Base-by-base conservation (phyloP, 108 stramenopile genomes). In the Cyclotella baltica region DNA sequence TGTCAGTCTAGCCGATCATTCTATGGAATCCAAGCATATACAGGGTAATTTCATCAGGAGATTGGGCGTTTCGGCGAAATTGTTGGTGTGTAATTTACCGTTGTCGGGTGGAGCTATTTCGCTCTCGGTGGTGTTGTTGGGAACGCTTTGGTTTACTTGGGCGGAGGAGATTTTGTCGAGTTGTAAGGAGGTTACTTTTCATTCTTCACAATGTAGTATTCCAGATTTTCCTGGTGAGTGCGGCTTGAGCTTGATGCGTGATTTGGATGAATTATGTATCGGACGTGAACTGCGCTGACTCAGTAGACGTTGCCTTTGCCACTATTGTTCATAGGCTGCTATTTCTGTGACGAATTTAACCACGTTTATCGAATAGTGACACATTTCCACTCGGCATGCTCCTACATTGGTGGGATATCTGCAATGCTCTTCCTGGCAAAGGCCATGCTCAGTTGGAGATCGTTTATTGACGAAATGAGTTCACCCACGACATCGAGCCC, bases 121-220 rank as follows among this genome's bases (percentile, higher is more conserved):
- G 16, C 71, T 93, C 67, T 85, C 90, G 3, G 77, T 89, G 33
- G 90, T 86, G 0, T 77, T 86, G 0, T 63, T 93, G 13, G 93
- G 93, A 1, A 88, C 91, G 10, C 90, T 90, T 29, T 93, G 93
- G 93, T 90, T 91, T 76, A 91, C 90, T 48, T 91, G 88, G 70
- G 85, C 88, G 1, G 52, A 79, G 31, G 80, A 81, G 46, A 56
- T 51, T 13, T 57, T 77, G 30, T 59, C 80, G 6, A 55, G 58
- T 18, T 81, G 76, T 31, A 78, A 76, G 51, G 81, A 83, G 29
- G 77, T 73, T 20, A 70, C 69, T 30, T 75, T 73, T 51, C 78
- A 79, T 20, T 72, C 78, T 18, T 75, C 79, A 22, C 72, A 80
- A 34, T 76, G 72, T 48, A 67, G 43, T 37, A 66, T 64, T 27